Evolutionary conservation across 148 eudicot species (phyloP), one percentile per base, ranked within the genome.

Genomic region (Gaultheria prostrata): DNA sequence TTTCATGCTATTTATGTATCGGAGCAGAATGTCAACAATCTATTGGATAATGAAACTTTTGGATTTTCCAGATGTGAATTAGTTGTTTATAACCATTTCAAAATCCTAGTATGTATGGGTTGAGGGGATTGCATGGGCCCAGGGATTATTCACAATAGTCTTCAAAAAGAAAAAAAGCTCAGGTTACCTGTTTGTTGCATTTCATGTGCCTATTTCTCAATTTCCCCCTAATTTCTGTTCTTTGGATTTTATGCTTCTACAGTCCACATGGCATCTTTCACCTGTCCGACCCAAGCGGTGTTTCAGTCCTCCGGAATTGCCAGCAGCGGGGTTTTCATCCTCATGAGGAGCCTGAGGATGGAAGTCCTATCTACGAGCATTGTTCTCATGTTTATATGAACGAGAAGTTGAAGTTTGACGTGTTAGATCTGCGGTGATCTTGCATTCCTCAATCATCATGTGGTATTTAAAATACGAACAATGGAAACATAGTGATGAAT

Each of bases 181-280:
- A 46, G 33, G 14, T 76, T 6, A 43, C 28, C 54, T n/a, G 24
- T 74, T 46, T 76, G 30, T 45, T 76, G 12, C 51, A 46, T 76
- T 76, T 76, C 54, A 45, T 12, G 9, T 49, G 43, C 39, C 8
- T 78, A 33, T 20, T 26, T 57, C 70, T 56, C 11, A n/a, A 8
- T 67, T 24, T 8, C 78, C 15, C 5, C 13, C 24, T 77, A 46
- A 11, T 17, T 11, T 51, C 43, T 46, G 14, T 5, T 63, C 30
- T 69, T 80, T n/a, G 14, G 43, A 49, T 78, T 51, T 72, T 85
- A 39, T 85, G 75, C 78, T 77, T 48, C 78, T 85, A 79, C 97
- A 97, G 98, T 82, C 96, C 98, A 33, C 98, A 97, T 79, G 99
- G 99, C 80, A 97, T 95, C 82, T 95, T 97, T 85, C 99, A 97